Base-by-base conservation (phyloP, 805 yeast species). In the Kodamaea laetipori region DNA sequence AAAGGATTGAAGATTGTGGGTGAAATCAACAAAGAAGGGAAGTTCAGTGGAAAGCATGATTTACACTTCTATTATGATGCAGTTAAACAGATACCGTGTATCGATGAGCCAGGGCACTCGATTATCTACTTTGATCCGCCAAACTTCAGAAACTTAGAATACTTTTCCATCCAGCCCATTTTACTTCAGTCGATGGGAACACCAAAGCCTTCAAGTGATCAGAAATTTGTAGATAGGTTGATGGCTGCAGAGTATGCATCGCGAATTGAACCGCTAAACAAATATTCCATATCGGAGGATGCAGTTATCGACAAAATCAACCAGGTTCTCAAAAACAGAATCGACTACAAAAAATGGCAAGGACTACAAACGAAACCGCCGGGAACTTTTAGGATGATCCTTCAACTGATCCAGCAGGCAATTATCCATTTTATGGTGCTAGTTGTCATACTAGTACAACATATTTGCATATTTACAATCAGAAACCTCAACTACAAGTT, bases 131-230 rank as follows among this genome's bases (percentile, higher is more conserved):
- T 80, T 57, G 76, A 77, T 18, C 84, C 94, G 1, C 97, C 97
- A 0, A 74, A 77, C 34, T 78, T 84, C 13, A 72, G 71, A 21
- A 75, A 78, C 46, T 73, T 90, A 71, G 96, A 90, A 51, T 88
- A 86, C 58, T 84, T 80, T 50, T 82, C 97, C 0, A 58, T 82
- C 3, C 67, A 73, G n/a, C 95, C 96, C 0, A 85, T 89, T 3
- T 65, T 80, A 3, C 71, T 90, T 7, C 84, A 82, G 49, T 72
- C 76, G 3, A 71, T 73, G 51, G 64, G 60, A 1, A 47, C 44
- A 11, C 25, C 30, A 23, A 31, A 23, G 10, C 24, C 43, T 6
- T 16, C 47, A 1, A 30, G 37, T 6, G 23, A 32, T 12, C 41
- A 58, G 15, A 41, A 52, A 9, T 47, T 44, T 12, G 61, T 60